A percentile compares a stretch with the other conserved stretches of the same genome.
phyloP scores from a whole-genome alignment of 2,329 filamentous ascomycete genomes.

The Bipolaris sorokiniana region DNA sequence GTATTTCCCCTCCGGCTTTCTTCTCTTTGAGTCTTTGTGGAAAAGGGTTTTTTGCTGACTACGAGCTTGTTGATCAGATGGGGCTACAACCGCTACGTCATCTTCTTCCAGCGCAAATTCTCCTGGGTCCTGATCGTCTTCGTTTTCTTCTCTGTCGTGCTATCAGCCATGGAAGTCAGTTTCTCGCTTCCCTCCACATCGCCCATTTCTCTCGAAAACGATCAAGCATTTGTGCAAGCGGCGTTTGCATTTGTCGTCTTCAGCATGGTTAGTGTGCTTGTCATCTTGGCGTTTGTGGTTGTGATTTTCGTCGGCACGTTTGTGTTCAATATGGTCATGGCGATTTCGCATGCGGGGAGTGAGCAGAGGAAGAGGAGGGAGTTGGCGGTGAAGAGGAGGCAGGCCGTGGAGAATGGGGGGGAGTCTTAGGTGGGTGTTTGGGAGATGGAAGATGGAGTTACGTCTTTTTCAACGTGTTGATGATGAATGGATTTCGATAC shows the following conservation, averaged over 20 bases:
- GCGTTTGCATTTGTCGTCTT: slow-evolving; percentile 46
- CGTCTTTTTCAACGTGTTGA: not conserved
- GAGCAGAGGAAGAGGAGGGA: slow-evolving; percentile 46
- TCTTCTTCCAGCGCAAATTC: slow-evolving; percentile 50
- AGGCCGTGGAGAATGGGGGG: not conserved
- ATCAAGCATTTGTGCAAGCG: slow-evolving; percentile 32
- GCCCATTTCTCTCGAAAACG: slow-evolving; percentile 20
- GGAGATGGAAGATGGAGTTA: not conserved
- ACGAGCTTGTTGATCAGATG: slow-evolving; percentile 22
- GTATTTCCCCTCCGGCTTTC: not conserved
- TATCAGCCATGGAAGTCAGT: slow-evolving; percentile 50
- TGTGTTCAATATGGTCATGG: slow-evolving; percentile 45
- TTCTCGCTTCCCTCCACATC: not conserved
- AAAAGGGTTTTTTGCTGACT: not conserved
- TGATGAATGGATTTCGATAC: too few relatives aligned
- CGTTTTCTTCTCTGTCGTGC: slow-evolving; percentile 46
- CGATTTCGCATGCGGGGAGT: slow-evolving; percentile 40
- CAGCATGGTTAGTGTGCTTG: slow-evolving; percentile 42
- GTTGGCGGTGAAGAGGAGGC: slow-evolving; percentile 13
- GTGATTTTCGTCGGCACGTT: slow-evolving; percentile 42
- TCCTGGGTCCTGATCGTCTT: slow-evolving; percentile 47
- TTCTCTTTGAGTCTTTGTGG: too few relatives aligned
- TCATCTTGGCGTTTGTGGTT: slow-evolving; percentile 34
- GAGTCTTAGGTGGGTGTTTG: not conserved
- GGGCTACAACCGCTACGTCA: slow-evolving; percentile 49